Evolutionary conservation across 140 eudicot species (phyloP), one percentile per base, ranked within the genome.

Genomic region (Cichorium intybus): DNA sequence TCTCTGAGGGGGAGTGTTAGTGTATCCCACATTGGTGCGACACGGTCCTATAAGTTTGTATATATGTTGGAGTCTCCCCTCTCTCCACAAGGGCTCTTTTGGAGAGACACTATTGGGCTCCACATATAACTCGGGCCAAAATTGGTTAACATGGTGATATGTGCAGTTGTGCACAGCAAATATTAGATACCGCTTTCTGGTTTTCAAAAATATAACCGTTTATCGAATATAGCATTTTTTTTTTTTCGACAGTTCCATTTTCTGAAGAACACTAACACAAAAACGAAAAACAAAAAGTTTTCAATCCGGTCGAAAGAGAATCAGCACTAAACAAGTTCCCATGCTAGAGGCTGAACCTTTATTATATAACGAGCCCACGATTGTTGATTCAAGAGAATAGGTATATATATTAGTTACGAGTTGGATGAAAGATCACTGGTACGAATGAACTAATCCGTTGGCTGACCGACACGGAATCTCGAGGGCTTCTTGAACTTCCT

Each of bases 401-500:
- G 6, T 43, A 27, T 6, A n/a, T 27, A 15, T 43, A 43, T 15
- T 43, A 14, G 5, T 11, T 43, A 43, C 49, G 49, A 43, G 49
- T 43, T 43, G 16, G 46, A 43, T 43, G 7, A 43, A 39, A 39
- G 17, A 43, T 43, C 20, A 43, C 18, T 15, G 1, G 20, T 43
- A 4, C 17, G 10, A 39, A 5, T 34, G 72, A 52, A 52, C 23
- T 47, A 58, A 59, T 54, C 62, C 2, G 28, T 78, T 31, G 69
- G 73, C 27, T 70, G 22, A 66, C 56, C 76, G 57, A 34, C 56
- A 73, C 4, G 83, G 79, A 24, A 79, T 75, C 55, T 88, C 83
- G 12, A 69, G 20, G 64, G 96, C 96, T 60, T 88, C 94, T 69
- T 68, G 81, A 26, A 88, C 87, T 67, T 88, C 96, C 63, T 88